A percentile compares a stretch with the other conserved stretches of the same genome.
Conservation (phyloP, 805 yeast species). For the Wickerhamomyces mucosus region DNA sequence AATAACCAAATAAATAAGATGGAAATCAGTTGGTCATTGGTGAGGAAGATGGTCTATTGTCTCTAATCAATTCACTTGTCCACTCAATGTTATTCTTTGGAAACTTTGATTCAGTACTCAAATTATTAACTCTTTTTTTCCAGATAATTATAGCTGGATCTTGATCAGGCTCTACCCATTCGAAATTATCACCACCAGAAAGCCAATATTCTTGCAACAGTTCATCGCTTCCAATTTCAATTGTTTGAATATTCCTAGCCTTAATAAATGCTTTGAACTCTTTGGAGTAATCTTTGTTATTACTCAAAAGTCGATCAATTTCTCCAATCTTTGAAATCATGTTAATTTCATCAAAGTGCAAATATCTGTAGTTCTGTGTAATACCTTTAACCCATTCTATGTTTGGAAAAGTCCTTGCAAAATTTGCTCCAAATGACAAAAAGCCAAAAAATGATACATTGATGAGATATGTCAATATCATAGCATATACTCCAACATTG, state of each 20-base stretch:
- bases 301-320: slow-evolving; percentile 33
- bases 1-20: too few species aligned
- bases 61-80: slow-evolving; percentile 14
- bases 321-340: slow-evolving; percentile 59
- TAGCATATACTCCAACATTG: slow-evolving; percentile 28
- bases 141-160: slow-evolving; percentile 64
- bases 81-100: slow-evolving; percentile 11
- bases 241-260: slow-evolving; percentile 4
- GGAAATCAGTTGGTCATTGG: too few species aligned
- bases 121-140: slow-evolving; percentile 7
- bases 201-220: slow-evolving; percentile 80
- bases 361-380: slow-evolving; percentile 51
- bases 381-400: slow-evolving; percentile 60
- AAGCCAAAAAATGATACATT: slow-evolving; percentile 39
- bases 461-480: slow-evolving; percentile 38
- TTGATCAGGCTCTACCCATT: slow-evolving; percentile 85
- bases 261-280: slow-evolving; percentile 7
- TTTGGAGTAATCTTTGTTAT: slow-evolving; percentile 12
- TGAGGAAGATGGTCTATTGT: neutral
- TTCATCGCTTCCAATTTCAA: slow-evolving; percentile 53
- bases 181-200: slow-evolving; percentile 76
- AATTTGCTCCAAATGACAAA: slow-evolving; percentile 38
- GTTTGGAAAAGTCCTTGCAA: slow-evolving; percentile 43
- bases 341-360: slow-evolving; percentile 57
- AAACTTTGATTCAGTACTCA: slow-evolving; percentile 8